Evolutionary conservation across 345 rosid genomes (phyloP).

Genomic region (Draba incana): DNA sequence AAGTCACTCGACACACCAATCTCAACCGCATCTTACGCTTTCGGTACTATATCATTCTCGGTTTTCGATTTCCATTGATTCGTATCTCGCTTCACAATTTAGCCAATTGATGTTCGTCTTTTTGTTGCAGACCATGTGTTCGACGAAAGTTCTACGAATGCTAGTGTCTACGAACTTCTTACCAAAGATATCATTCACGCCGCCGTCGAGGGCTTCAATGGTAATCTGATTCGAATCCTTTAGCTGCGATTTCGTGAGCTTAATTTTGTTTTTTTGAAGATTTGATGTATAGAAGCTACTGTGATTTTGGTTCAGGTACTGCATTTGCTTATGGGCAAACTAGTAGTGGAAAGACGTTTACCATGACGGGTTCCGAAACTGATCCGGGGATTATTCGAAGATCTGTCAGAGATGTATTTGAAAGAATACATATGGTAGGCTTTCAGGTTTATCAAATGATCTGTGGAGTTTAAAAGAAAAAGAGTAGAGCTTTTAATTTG

Average conservation of each 20-base stretch:
- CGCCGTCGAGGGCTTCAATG: constrained; percentile 85
- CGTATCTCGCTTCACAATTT: not conserved
- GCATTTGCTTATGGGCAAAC: constrained; percentile 99
- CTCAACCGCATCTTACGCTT: constrained; percentile 68
- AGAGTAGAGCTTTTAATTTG: constrained; percentile 10
- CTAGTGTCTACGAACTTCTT: constrained; percentile 73
- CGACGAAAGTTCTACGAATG: constrained; percentile 68
- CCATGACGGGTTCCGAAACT: constrained; percentile 84
- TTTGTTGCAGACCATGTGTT: constrained; percentile 70
- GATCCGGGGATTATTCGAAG: constrained; percentile 83
- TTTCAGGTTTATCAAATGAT: not conserved
- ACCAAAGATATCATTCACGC: constrained; percentile 77
- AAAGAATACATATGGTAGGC: constrained; percentile 55
- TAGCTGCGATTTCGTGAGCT: not conserved
- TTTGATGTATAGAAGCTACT: constrained; percentile 20
- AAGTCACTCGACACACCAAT: constrained; percentile 68
- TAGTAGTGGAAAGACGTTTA: constrained; percentile 96
- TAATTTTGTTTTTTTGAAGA: not conserved
- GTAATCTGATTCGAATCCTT: constrained; percentile 39
- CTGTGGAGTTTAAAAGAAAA: not conserved
- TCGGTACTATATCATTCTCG: constrained; percentile 51
- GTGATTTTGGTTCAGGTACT: constrained; percentile 55
- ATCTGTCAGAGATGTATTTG: constrained; percentile 74
- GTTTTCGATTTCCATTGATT: not conserved
- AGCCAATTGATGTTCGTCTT: not conserved